These are phyloP conservation scores for Phytophthora sansomeana DNA, from an alignment of 352 stramenopile genomes.

Conservation along the genomic window DNA sequence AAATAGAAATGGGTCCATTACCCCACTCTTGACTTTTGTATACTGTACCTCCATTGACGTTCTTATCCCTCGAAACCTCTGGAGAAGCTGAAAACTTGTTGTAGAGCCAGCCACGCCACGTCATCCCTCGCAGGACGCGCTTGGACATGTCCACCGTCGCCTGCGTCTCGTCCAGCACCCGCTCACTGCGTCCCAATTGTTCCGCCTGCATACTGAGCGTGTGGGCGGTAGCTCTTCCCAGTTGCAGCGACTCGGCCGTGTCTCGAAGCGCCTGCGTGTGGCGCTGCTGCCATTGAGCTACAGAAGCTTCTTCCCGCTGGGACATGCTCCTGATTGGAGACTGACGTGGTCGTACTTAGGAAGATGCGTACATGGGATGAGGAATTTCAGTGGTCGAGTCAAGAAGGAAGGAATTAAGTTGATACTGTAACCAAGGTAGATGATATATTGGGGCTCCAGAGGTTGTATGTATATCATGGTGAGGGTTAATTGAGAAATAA, in stretches of 20 bases:
- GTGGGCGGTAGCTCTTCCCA: slow-evolving; percentile 67
- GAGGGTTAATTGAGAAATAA: no score
- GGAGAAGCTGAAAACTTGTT: slow-evolving; percentile 67
- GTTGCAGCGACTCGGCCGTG: slow-evolving; percentile 57
- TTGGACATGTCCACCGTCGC: slow-evolving; percentile 64
- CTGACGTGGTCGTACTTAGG: slow-evolving; percentile 11
- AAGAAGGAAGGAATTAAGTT: no score
- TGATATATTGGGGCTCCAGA: no score
- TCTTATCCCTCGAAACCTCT: slow-evolving; percentile 17
- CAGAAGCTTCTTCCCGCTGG: not conserved
- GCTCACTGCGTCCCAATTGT: slow-evolving; percentile 65
- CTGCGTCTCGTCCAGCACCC: slow-evolving; percentile 66
- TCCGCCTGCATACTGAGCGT: slow-evolving; percentile 73
- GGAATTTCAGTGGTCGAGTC: no score
- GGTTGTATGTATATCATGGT: no score
- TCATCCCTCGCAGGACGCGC: slow-evolving; percentile 71
- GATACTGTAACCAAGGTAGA: no score
- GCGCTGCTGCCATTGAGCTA: slow-evolving; percentile 40
- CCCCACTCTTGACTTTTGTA: not conserved
- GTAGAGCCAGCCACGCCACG: slow-evolving; percentile 84
- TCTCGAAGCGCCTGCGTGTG: slow-evolving; percentile 61
- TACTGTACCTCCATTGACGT: slow-evolving; percentile 21
- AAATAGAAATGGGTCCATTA: not conserved
- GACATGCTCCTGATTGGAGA: slow-evolving; percentile 8
- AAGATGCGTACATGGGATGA: no score